Percentiles rank a stretch among this genome's conserved stretches.
These are phyloP conservation scores for Curvularia verruculosa DNA, from an alignment of 2,329 filamentous ascomycete genomes.

Conservation along the genomic window DNA sequence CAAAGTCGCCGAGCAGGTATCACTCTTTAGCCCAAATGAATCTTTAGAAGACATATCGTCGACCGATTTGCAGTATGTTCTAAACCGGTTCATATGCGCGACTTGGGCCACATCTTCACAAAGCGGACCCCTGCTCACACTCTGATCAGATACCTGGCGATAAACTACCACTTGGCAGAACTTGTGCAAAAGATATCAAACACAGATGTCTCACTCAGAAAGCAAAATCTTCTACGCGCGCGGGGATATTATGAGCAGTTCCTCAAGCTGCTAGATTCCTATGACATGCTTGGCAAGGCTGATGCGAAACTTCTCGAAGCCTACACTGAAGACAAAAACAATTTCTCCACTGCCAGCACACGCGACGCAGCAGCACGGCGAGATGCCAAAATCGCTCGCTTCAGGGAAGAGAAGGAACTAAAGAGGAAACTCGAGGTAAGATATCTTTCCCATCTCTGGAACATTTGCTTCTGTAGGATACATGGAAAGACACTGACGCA, in stretches of 20 bases:
- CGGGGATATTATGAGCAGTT: slow-evolving; percentile 78
- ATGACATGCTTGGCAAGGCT: slow-evolving; percentile 69
- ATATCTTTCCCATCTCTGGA: slow-evolving; percentile 4
- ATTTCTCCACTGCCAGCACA: slow-evolving; percentile 73
- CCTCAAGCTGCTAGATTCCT: slow-evolving; percentile 76
- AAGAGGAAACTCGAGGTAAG: slow-evolving; percentile 78
- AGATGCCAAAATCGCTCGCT: slow-evolving; percentile 84
- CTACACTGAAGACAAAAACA: slow-evolving; percentile 73
- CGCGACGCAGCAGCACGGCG: slow-evolving; percentile 72
- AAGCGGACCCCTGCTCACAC: slow-evolving; percentile 15
- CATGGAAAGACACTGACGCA: slow-evolving; percentile 24
- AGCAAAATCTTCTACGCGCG: slow-evolving; percentile 66
- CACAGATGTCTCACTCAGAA: slow-evolving; percentile 60
- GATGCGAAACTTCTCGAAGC: slow-evolving; percentile 73
- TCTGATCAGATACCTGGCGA: slow-evolving; percentile 68
- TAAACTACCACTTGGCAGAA: slow-evolving; percentile 80
- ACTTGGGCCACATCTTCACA: background rate
- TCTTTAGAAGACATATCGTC: slow-evolving; percentile 84
- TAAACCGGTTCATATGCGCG: background rate
- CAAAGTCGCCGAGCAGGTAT: slow-evolving; percentile 70
- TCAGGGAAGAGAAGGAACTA: slow-evolving; percentile 82
- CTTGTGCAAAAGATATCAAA: slow-evolving; percentile 71
- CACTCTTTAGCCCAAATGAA: slow-evolving; percentile 92
- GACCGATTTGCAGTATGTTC: slow-evolving; percentile 73
- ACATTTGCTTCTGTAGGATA: slow-evolving; percentile 14